Conservation (phyloP, 768 basidiomycete species). For the Chalciporus piperatus region DNA sequence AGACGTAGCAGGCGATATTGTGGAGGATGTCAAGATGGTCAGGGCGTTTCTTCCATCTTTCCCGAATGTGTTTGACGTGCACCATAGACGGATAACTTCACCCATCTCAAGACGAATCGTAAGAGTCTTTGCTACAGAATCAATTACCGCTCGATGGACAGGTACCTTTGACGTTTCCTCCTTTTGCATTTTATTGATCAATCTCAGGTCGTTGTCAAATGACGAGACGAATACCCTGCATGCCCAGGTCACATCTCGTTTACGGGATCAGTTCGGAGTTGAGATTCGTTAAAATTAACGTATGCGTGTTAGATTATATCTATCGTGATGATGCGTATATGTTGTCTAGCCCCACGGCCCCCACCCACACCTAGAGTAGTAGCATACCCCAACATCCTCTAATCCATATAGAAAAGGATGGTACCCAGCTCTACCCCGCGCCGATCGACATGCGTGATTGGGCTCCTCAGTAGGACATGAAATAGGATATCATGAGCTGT, state of each 20-base stretch:
- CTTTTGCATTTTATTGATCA: conserved; percentile 2
- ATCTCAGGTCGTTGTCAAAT: conserved; percentile 74
- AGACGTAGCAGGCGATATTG: conserved; percentile 88
- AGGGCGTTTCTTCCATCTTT: conserved; percentile 17
- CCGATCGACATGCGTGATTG: background rate
- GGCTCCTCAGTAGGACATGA: background rate
- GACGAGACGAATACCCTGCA: conserved; percentile 88
- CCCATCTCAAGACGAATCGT: conserved; percentile 81
- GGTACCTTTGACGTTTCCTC: conserved; percentile 40
- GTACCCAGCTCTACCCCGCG: background rate
- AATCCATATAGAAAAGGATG: background rate
- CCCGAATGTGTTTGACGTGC: conserved; percentile 4
- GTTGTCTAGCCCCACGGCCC: conserved; percentile 18
- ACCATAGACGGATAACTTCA: conserved; percentile 85
- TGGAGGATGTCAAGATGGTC: conserved; percentile 86
- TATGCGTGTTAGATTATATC: conserved; percentile 39
- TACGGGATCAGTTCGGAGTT: conserved; percentile 68
- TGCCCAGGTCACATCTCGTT: conserved; percentile 49
- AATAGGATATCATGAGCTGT: conserved; percentile 28
- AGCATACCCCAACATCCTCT: conserved; percentile 15
- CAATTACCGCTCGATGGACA: conserved; percentile 96
- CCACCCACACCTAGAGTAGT: conserved; percentile 30
- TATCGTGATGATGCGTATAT: conserved; percentile 29
- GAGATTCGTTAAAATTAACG: conserved; percentile 73
- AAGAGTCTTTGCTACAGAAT: conserved; percentile 86